These are phyloP conservation scores for Penicillium salamii DNA, from an alignment of 495 filamentous ascomycete genomes.

Conservation along the genomic window DNA sequence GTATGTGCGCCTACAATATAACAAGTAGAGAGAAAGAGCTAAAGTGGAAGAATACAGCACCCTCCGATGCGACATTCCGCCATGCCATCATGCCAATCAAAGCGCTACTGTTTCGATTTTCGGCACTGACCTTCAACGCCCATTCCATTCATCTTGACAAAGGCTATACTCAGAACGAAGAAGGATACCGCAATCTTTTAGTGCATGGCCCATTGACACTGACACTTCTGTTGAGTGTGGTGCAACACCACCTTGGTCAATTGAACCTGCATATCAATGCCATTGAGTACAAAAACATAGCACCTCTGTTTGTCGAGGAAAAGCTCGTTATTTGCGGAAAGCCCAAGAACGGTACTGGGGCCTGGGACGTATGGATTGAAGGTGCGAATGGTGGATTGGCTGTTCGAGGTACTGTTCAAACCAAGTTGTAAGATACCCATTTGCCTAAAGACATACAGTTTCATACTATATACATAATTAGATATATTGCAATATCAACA, in stretches of 20 bases:
- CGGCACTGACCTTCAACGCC: slow-evolving; percentile 80
- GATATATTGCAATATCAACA: too few species aligned
- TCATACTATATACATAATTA: background rate
- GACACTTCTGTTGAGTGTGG: slow-evolving; percentile 64
- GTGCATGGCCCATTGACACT: slow-evolving; percentile 86
- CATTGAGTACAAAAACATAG: slow-evolving; percentile 79
- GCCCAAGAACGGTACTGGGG: slow-evolving; percentile 24
- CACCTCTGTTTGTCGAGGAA: slow-evolving; percentile 74
- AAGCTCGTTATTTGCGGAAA: slow-evolving; percentile 57
- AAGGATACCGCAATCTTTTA: slow-evolving; percentile 71
- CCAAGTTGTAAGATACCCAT: slow-evolving; percentile 6
- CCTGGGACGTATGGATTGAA: slow-evolving; percentile 69
- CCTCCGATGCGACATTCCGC: slow-evolving; percentile 51
- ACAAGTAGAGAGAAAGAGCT: slow-evolving; percentile 9
- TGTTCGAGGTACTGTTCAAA: slow-evolving; percentile 53
- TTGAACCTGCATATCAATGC: slow-evolving; percentile 29
- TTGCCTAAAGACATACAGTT: background rate
- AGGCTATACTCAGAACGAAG: slow-evolving; percentile 61
- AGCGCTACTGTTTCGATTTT: slow-evolving; percentile 77
- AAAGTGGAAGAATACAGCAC: slow-evolving; percentile 27
- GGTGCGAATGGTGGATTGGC: slow-evolving; percentile 55
- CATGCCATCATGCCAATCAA: slow-evolving; percentile 60
- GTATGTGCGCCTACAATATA: slow-evolving; percentile 21
- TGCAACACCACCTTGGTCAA: slow-evolving; percentile 49
- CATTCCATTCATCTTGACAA: slow-evolving; percentile 83